Base-by-base conservation (phyloP, 805 yeast genomes). In the Myxozyma mucilagina region DNA sequence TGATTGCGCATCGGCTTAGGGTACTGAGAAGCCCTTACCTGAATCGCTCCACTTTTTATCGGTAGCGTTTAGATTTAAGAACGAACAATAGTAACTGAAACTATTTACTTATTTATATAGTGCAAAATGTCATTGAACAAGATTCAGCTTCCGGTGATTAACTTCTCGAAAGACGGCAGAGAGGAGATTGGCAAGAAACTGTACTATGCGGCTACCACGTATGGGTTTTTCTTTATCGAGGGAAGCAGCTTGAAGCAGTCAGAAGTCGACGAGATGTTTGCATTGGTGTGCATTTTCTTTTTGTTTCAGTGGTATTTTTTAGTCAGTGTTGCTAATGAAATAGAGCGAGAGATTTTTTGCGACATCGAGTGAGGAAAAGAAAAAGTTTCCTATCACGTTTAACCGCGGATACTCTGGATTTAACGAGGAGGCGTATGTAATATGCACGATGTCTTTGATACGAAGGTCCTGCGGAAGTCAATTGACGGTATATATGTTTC, bases 181-280 rank as follows among this genome's bases (percentile, higher is more conserved):
- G 71, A 72, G 29, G 58, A 68, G 6, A 79, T 86, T 0, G 87
- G 85, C 0, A 77, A 76, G 7, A 74, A 79, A 59, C 77, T 87
- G 31, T 76, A 85, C 3, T 74, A 78, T 7, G 89, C 89, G 1
- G 87, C 87, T 10, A 74, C 80, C n/a, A 73, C 81, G 1, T 86
- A 84, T 64, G 90, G 90, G 0, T 86, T 86, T 68, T 73, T 86
- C 14, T 84, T 84, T 59, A 76, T 86, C 4, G 87, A 85, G 66
- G 90, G 90, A 6, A 87, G 85, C 65, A 85, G 79, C n/a, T 84
- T 86, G 69, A 72, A 82, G 0, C 80, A 79, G 60, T 71, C 74
- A 7, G 89, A 86, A 60, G 85, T 86, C 11, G 79, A 80, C 45
- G 71, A 70, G 1, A 70, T 82, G 47, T 85, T 86, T 64, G 72